phyloP scores from a whole-genome alignment of 2,329 filamentous ascomycete genomes.

The Bipolaris victoriae region DNA sequence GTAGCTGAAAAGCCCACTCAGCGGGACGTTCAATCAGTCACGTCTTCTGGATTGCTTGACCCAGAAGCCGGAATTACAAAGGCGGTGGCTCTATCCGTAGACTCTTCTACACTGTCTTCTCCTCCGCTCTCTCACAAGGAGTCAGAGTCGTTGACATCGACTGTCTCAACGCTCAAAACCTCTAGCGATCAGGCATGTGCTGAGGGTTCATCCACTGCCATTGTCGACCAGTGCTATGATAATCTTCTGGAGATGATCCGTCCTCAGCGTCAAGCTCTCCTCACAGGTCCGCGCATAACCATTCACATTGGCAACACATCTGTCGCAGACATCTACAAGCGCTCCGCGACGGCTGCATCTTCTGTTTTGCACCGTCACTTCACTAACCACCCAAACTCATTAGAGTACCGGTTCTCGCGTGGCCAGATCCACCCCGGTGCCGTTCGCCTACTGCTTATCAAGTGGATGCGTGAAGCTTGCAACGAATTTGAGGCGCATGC shows the following conservation, averaged over 20 bases:
- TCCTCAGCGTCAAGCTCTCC: conserved; percentile 10
- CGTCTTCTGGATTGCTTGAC: background rate
- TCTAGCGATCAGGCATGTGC: too few relatives aligned
- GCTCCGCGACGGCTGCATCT: conserved; percentile 25
- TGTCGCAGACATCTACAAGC: conserved; percentile 14
- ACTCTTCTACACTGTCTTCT: background rate
- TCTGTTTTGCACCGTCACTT: conserved; percentile 17
- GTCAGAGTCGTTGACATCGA: background rate
- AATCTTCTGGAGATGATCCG: conserved; percentile 17
- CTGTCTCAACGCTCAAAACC: background rate
- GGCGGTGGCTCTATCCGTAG: background rate
- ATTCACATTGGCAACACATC: conserved; percentile 10
- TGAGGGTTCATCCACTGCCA: background rate
- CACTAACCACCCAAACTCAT: conserved; percentile 7
- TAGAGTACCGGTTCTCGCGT: conserved; percentile 9
- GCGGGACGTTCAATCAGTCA: background rate
- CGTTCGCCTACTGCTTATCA: conserved; percentile 10
- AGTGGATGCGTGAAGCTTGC: conserved; percentile 14
- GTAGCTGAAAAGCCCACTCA: background rate
- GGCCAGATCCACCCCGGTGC: conserved; percentile 7
- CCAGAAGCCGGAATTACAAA: background rate
- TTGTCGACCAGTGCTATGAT: conserved; percentile 10
- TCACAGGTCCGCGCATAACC: conserved; percentile 15
- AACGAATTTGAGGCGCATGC: conserved; percentile 15
- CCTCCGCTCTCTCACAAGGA: background rate